Base-by-base conservation (phyloP, 345 rosid species). In the Eucalyptus dawsonii region DNA sequence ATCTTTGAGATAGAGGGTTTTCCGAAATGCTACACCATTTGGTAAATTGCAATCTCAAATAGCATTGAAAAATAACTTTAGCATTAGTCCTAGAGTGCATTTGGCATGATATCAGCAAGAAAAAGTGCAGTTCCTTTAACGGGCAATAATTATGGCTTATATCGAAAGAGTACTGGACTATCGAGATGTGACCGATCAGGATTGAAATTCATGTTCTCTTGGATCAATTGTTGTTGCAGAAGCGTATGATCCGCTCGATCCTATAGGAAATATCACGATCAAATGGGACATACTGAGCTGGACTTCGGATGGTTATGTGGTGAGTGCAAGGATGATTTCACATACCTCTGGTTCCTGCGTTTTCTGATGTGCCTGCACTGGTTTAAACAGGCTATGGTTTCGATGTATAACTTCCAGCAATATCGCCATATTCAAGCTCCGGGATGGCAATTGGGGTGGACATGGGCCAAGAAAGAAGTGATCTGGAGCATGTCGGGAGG, bases 301-400 rank as follows among this genome's bases (percentile, higher is more conserved):
- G 99, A 97, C 94, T 53, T 92, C 99, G 87, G 99, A 97, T 94
- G 98, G 99, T 91, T 98, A 98, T 92, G 94, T 94, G 88, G 99
- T 98, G 94, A 97, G 99, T 93, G 47, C 29, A 9, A 76, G 83
- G 15, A 76, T 21, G 83, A 40, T 19, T 76, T 40, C 9, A 40
- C 7, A 6, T 11, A 3, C 29, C 83, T 76, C 24, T 40, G 0
- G 47, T 40, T 76, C 83, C 83, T 11, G 29, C 47, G 65, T 76
- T 88, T 86, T 34, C 16, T 60, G 11, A 62, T 40, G 17, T 54
- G 27, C 72, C 90, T 87, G n/a, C 51, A 89, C 86, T 89, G 60
- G 21, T 40, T 76, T 76, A 22, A 47, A 76, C 91, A 97, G 99
- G 99, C 99, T 56, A 96, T 93, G 69, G 98, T 97, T 88, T 93